A percentile compares a stretch with the other conserved stretches of the same genome.
Conservation (phyloP, 2,329 filamentous ascomycete genomes). For the Diplodia corticola region DNA sequence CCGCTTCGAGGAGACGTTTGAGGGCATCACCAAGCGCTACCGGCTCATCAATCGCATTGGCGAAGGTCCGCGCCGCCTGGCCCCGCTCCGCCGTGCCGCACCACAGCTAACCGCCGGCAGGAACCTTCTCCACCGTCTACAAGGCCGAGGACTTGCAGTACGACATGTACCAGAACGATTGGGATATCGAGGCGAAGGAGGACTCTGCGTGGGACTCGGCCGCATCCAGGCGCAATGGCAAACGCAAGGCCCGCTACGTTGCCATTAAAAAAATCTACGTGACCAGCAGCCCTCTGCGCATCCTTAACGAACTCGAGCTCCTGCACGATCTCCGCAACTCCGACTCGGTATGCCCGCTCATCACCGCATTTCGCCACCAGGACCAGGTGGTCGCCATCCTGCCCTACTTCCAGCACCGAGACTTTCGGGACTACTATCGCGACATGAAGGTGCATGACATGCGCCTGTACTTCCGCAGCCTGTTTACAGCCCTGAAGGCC, state of each 20-base stretch:
- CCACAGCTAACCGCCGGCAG: conserved; percentile 47
- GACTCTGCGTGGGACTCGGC: conserved; percentile 68
- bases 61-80: conserved; percentile 63
- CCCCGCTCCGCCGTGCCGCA: neutral
- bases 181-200: conserved; percentile 72
- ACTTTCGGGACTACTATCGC: conserved; percentile 93
- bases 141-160: conserved; percentile 94
- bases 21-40: conserved; percentile 79
- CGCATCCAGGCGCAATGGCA: conserved; percentile 57
- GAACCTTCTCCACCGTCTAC: conserved; percentile 98
- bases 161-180: conserved; percentile 78
- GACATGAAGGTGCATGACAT: conserved; percentile 85
- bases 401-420: conserved; percentile 92
- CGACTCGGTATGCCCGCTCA: conserved; percentile 85
- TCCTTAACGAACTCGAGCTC: conserved; percentile 93
- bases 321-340: conserved; percentile 83
- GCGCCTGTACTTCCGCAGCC: conserved; percentile 81
- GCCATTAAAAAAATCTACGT: conserved; percentile 99
- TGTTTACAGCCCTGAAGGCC: conserved; percentile 80
- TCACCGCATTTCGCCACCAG: conserved; percentile 92
- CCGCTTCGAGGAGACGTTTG: conserved; percentile 77
- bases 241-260: conserved; percentile 70
- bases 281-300: conserved; percentile 88
- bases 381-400: conserved; percentile 95
- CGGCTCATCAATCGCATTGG: conserved; percentile 94